Percentiles rank a stretch among this genome's conserved stretches.
Evolutionary conservation across 2,329 filamentous ascomycete genomes (phyloP).

Genomic region (Aspergillus floridensis): DNA sequence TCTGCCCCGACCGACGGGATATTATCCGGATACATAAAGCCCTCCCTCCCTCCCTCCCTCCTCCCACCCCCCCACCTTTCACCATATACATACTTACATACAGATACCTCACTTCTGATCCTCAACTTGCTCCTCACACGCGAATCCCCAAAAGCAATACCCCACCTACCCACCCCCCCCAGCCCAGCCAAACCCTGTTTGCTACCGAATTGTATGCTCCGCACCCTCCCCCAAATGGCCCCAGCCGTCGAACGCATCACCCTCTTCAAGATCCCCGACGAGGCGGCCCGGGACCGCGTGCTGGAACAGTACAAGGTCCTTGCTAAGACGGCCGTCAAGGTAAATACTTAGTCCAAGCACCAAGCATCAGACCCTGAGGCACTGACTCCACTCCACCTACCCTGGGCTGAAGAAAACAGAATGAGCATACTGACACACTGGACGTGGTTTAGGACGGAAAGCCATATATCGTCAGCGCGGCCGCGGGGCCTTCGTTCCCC

Average conservation of each 20-base stretch:
- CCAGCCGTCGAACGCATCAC: slow-evolving; percentile 50
- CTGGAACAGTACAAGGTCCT: slow-evolving; percentile 47
- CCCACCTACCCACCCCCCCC: too few species aligned
- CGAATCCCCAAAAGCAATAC: too few species aligned
- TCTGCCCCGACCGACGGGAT: too few species aligned
- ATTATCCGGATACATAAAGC: neutral
- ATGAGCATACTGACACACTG: neutral
- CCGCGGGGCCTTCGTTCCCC: slow-evolving; percentile 54
- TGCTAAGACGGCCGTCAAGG: slow-evolving; percentile 46
- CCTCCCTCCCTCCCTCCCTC: neutral
- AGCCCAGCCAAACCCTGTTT: too few species aligned
- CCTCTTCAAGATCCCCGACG: slow-evolving; percentile 53
- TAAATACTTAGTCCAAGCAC: slow-evolving; percentile 16
- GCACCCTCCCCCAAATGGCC: slow-evolving; percentile 28
- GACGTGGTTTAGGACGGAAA: slow-evolving; percentile 58
- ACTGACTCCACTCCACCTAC: too few species aligned
- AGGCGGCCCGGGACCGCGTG: slow-evolving; percentile 43
- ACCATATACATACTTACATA: neutral
- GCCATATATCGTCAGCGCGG: slow-evolving; percentile 63
- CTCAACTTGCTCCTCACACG: too few species aligned
- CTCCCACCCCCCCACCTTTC: neutral
- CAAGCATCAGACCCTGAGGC: too few species aligned
- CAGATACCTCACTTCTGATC: neutral
- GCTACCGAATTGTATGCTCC: neutral
- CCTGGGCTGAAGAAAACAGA: too few species aligned